These are phyloP conservation scores for Saccharomycopsis sp. DNA, from an alignment of 805 yeast species.

Conservation along the genomic window DNA sequence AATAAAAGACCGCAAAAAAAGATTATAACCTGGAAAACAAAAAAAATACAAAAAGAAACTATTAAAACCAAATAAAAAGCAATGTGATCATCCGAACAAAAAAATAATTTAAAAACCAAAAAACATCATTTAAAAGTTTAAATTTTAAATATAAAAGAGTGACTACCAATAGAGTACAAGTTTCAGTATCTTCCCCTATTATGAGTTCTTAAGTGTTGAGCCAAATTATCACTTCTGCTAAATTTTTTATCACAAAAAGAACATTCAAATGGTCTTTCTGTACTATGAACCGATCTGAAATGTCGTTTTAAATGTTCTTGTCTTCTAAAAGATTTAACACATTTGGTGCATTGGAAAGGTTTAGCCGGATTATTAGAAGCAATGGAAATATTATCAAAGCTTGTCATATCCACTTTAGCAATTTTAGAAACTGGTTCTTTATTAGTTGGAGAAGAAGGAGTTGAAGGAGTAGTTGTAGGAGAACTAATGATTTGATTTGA, in stretches of 20 bases:
- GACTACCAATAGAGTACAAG: too few species aligned
- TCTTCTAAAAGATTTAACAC: constrained; percentile 40
- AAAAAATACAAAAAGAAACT: too few species aligned
- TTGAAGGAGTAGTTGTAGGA: neutral
- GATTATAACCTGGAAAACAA: too few species aligned
- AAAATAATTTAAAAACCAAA: too few species aligned
- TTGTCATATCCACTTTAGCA: constrained; percentile 5
- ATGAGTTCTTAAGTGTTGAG: constrained; percentile 53
- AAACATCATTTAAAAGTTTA: too few species aligned
- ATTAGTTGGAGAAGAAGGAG: constrained; percentile 1
- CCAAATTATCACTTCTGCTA: constrained; percentile 56
- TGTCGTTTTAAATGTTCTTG: constrained; percentile 62
- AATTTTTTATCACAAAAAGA: constrained; percentile 48
- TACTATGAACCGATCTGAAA: constrained; percentile 53
- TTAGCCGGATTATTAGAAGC: constrained; percentile 22
- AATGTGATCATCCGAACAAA: too few species aligned
- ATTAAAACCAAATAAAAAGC: too few species aligned
- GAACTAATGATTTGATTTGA: too few species aligned
- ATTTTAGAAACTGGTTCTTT: neutral
- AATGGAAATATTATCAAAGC: constrained; percentile 7
- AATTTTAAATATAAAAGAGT: too few species aligned
- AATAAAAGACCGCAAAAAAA: too few species aligned
- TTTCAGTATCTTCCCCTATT: constrained; percentile 16
- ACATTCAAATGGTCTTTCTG: constrained; percentile 51
- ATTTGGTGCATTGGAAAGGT: constrained; percentile 28